A percentile compares a stretch with the other conserved stretches of the same genome.
These are phyloP conservation scores for Nitzschia palea DNA, from an alignment of 108 stramenopile species.

Conservation along the genomic window DNA sequence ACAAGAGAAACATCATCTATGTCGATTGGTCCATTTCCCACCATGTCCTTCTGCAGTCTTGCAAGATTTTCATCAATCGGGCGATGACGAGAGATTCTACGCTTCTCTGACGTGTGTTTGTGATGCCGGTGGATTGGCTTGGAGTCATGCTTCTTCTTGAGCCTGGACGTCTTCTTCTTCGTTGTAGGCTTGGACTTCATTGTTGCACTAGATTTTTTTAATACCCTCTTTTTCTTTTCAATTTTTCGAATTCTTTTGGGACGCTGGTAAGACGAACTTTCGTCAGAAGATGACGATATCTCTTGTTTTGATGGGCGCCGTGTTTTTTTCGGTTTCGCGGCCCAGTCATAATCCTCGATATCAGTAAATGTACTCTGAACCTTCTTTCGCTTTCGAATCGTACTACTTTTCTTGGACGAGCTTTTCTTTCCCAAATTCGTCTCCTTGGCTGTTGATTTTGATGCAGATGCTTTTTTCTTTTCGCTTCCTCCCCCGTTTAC, in stretches of 20 bases:
- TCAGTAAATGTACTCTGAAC: not conserved
- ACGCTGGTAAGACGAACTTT: not conserved
- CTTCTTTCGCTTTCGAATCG: not conserved
- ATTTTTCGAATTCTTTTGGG: not conserved
- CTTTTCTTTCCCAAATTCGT: not conserved
- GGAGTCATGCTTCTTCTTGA: not conserved
- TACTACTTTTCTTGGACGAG: not conserved
- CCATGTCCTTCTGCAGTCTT: not conserved
- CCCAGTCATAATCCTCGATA: constrained; percentile 1
- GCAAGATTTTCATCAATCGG: not conserved
- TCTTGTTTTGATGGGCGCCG: not conserved
- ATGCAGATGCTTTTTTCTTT: not conserved
- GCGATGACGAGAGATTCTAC: not conserved
- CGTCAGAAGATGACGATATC: not conserved
- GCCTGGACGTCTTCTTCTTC: not conserved
- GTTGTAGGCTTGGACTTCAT: not conserved
- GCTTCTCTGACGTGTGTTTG: not conserved
- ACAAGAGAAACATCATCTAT: constrained; percentile 6
- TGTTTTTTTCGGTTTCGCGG: not conserved
- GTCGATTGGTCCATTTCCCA: not conserved
- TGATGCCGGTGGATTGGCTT: not conserved
- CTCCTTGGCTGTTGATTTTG: not conserved
- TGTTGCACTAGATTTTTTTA: not conserved
- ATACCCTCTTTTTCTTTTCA: not conserved
- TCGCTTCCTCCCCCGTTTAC: not conserved